These are phyloP conservation scores for Ascocoryne sarcoides DNA, from an alignment of 2,329 filamentous ascomycete genomes.

Conservation along the genomic window DNA sequence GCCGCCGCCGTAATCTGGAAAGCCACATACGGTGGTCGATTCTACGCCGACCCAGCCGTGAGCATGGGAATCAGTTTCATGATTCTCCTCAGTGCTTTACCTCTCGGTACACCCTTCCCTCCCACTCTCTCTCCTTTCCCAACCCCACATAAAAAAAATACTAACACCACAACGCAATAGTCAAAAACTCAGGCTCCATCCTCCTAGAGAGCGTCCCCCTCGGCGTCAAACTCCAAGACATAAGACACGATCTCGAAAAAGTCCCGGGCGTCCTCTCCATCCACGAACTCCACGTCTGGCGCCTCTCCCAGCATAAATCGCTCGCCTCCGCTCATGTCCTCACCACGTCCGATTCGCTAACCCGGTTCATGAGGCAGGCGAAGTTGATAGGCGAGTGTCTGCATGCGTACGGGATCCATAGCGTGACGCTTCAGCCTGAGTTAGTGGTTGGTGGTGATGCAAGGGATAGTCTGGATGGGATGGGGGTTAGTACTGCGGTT, in stretches of 20 bases:
- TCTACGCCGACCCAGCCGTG: slow-evolving; percentile 64
- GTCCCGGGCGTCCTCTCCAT: slow-evolving; percentile 58
- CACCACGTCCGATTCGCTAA: slow-evolving; percentile 47
- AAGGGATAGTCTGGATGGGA: slow-evolving; percentile 1
- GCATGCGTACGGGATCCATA: slow-evolving; percentile 66
- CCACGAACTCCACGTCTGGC: slow-evolving; percentile 68
- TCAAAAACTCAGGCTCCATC: slow-evolving; percentile 54
- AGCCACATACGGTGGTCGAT: slow-evolving; percentile 45
- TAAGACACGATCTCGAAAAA: slow-evolving; percentile 61
- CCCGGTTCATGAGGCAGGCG: slow-evolving; percentile 51
- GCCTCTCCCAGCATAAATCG: slow-evolving; percentile 59
- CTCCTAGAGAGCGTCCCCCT: slow-evolving; percentile 57
- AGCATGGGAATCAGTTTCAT: slow-evolving; percentile 64
- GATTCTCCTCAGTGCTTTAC: slow-evolving; percentile 56
- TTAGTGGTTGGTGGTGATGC: slow-evolving; percentile 20
- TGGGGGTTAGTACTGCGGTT: not conserved
- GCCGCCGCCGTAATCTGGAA: slow-evolving; percentile 63
- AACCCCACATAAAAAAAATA: not conserved
- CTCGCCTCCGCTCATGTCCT: slow-evolving; percentile 63
- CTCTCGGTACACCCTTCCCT: slow-evolving; percentile 34
- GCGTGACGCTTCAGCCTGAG: slow-evolving; percentile 62
- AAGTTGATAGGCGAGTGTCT: slow-evolving; percentile 59
- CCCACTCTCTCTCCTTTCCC: not conserved
- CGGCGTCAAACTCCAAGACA: slow-evolving; percentile 50
- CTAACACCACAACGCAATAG: slow-evolving; percentile 14